These are phyloP conservation scores for Neurospora tetrasperma DNA, from an alignment of 495 filamentous ascomycete genomes.

Conservation along the genomic window DNA sequence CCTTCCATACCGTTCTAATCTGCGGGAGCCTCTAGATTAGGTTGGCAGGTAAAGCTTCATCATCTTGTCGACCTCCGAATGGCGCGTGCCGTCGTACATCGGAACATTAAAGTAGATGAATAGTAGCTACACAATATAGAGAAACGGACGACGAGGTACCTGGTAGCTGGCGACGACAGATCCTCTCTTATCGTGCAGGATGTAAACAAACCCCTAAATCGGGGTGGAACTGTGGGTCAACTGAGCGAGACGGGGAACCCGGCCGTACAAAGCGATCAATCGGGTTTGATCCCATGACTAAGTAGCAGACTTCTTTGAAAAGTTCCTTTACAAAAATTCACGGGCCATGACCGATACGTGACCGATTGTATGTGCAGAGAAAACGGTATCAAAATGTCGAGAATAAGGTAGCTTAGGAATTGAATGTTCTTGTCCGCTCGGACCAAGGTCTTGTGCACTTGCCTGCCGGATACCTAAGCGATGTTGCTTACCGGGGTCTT, in stretches of 20 bases:
- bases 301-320: not conserved
- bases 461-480: not conserved
- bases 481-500: not conserved
- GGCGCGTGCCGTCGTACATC: not conserved
- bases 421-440: not conserved
- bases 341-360: not conserved
- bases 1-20: not conserved
- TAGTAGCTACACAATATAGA: not conserved
- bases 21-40: not conserved
- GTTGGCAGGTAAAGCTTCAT: not conserved
- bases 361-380: not conserved
- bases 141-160: not conserved
- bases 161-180: not conserved
- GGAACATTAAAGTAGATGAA: not conserved
- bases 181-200: not conserved
- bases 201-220: not conserved
- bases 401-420: too few relatives aligned
- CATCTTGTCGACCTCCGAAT: not conserved
- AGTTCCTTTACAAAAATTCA: not conserved
- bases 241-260: not conserved
- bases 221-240: not conserved
- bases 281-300: not conserved
- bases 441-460: not conserved
- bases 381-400: too few relatives aligned
- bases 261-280: not conserved